Evolutionary conservation across 192 early-diverging fungal species (phyloP), one percentile per base, ranked within the genome.

Genomic region (Gamsiella multidivaricata): DNA sequence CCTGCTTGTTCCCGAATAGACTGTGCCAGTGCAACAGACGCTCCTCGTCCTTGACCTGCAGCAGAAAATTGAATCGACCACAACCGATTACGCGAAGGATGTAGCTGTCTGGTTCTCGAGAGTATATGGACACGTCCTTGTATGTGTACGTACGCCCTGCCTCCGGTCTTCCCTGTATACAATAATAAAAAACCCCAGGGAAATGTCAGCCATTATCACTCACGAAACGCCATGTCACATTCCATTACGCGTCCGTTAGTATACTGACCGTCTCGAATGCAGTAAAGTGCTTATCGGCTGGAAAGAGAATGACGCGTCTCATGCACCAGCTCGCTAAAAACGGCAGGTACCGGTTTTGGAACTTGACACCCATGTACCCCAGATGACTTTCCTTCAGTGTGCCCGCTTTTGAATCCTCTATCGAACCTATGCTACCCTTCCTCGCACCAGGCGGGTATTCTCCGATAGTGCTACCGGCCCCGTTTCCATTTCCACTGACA

Each of bases 311-410:
- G 12, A 86, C 60, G 32, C 82, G 79, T 25, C 66, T 50, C 85
- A 86, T 86, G 34, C 80, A 68, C 85, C 85, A 86, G 18, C 79
- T 81, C 12, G 85, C 36, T 8, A 84, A 57, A 53, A 80, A 86
- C 8, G 81, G 80, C 26, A 86, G 57, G 29, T 79, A 86, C 10
- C 82, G 72, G 46, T 81, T 75, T 34, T 80, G 79, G 25, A 70
- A 71, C 26, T 81, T 79, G 25, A 82, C 72, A 3, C 82, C 82
- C 79, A 86, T 81, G 26, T 81, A 76, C 0, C 82, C 82, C 58
- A 82, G 57, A 58, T 86, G 79, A 5, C 79, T 80, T 46, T 83
- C 80, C 12, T 74, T 65, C 18, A 64, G 53, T 36, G 62, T 69
- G 33, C 32, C 59, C 26, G 41, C 42, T 20, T 61, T 60, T 31